Conservation (phyloP, 139 green algal species). For the Astrephomene gubernaculifera region DNA sequence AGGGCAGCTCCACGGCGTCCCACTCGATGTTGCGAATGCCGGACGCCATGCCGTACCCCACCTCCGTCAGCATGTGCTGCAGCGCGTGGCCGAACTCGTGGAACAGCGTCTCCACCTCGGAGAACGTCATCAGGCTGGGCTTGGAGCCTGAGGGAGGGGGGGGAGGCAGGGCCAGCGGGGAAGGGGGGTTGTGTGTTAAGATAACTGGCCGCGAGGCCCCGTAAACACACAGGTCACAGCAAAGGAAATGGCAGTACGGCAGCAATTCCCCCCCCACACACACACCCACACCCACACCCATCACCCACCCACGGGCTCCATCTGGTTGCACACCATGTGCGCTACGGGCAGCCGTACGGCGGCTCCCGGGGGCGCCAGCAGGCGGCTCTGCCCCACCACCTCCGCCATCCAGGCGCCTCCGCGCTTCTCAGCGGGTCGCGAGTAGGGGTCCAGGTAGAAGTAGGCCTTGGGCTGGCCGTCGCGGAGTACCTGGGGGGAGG, state of each 20-base stretch:
- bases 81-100: conserved; percentile 95
- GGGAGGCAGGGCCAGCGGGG: background rate
- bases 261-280: background rate
- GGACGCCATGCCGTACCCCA: conserved; percentile 85
- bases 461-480: conserved; percentile 71
- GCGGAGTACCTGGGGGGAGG: conserved; percentile 18
- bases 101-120: conserved; percentile 97
- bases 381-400: conserved; percentile 72
- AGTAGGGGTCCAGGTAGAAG: conserved; percentile 98
- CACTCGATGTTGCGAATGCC: conserved; percentile 94
- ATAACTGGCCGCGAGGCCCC: no score
- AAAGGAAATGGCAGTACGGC: background rate
- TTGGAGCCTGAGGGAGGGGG: conserved; percentile 48
- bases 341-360: conserved; percentile 90
- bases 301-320: conserved; percentile 83
- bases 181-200: no score
- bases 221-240: no score
- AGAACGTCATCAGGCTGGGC: conserved; percentile 97
- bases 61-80: conserved; percentile 96
- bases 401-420: conserved; percentile 98
- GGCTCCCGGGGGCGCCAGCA: conserved; percentile 62
- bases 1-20: conserved; percentile 89
- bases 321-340: conserved; percentile 98
- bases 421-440: conserved; percentile 93
- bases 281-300: background rate